These are phyloP conservation scores for Kuraishia piskuri DNA, from an alignment of 805 yeast genomes.

Conservation along the genomic window DNA sequence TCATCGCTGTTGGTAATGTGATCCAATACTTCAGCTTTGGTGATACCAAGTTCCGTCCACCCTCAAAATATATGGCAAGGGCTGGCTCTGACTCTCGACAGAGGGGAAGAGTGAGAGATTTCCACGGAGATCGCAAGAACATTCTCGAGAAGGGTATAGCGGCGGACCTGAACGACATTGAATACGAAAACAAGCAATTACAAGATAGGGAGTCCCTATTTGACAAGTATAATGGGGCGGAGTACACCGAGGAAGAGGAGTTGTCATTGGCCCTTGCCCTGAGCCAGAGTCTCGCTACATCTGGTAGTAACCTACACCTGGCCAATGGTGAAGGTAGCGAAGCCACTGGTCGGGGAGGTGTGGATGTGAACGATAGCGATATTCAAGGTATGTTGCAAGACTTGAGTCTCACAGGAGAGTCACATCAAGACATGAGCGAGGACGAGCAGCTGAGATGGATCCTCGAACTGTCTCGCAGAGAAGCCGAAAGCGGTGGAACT, in stretches of 20 bases:
- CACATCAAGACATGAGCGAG: not conserved
- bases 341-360: constrained; percentile 1
- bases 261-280: constrained; percentile 34
- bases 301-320: constrained; percentile 3
- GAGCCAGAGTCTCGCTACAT: constrained; percentile 19
- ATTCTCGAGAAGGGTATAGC: not conserved
- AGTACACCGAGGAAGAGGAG: constrained; percentile 27
- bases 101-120: not conserved
- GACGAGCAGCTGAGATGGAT: constrained; percentile 24
- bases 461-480: constrained; percentile 13
- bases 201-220: constrained; percentile 18
- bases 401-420: not conserved
- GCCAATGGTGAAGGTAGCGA: not conserved
- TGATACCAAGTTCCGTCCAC: constrained; percentile 9
- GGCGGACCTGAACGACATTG: constrained; percentile 17
- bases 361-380: not conserved
- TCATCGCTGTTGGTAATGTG: constrained; percentile 30
- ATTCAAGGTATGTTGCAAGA: not conserved
- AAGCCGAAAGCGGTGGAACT: not conserved
- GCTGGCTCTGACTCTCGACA: not conserved
- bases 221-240: constrained; percentile 38
- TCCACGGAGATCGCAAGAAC: not conserved
- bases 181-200: constrained; percentile 14
- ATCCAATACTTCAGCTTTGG: constrained; percentile 42
- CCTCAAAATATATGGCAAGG: not conserved